A percentile compares a stretch with the other conserved stretches of the same genome.
Conservation (phyloP, 177 flowering plant genomes). For the Telopea speciosissima region DNA sequence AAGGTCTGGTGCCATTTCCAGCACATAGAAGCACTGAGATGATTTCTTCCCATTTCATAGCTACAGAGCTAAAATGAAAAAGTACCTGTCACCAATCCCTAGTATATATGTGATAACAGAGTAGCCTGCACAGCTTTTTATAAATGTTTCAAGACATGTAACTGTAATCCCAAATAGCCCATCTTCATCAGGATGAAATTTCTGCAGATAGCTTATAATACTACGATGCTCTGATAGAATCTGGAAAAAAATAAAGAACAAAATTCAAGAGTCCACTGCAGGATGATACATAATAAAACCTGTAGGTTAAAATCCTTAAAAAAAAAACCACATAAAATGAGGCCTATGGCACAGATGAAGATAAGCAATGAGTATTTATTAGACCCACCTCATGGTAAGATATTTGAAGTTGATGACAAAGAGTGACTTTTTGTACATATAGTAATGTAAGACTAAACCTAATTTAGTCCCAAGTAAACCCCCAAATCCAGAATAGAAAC, state of each 20-base stretch:
- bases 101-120: conserved; percentile 96
- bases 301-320: not conserved
- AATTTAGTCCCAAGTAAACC: too few relatives aligned
- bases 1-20: not conserved
- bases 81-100: conserved; percentile 96
- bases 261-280: conserved; percentile 1
- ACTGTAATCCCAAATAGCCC: conserved; percentile 98
- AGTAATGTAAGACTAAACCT: too few relatives aligned
- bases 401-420: too few relatives aligned
- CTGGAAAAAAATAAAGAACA: conserved; percentile 28
- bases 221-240: conserved; percentile 91
- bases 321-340: conserved; percentile 1
- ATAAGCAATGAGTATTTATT: not conserved
- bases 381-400: not conserved
- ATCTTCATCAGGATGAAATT: conserved; percentile 94
- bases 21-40: not conserved
- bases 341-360: not conserved
- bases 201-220: conserved; percentile 86
- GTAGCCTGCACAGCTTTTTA: conserved; percentile 99
- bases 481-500: too few relatives aligned
- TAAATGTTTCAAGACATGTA: conserved; percentile 95
- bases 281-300: not conserved
- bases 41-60: not conserved
- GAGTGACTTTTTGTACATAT: too few relatives aligned
- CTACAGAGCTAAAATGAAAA: not conserved